phyloP scores from a whole-genome alignment of 345 rosid genomes.

The Arabidopsis suecica region DNA sequence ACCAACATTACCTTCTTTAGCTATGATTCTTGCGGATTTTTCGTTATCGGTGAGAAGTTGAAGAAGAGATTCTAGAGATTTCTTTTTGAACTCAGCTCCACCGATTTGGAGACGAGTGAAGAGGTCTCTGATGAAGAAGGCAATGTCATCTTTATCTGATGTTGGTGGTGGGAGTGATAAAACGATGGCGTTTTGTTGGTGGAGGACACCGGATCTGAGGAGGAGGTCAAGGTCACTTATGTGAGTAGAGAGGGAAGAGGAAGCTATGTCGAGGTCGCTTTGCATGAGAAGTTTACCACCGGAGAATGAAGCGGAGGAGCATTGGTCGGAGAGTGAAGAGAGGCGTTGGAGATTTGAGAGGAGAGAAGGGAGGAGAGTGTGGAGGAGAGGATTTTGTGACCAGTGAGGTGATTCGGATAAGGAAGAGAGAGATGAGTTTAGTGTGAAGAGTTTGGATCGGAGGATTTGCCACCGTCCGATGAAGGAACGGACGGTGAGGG shows the following conservation, averaged over 20 bases:
- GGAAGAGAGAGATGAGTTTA: constrained; percentile 57
- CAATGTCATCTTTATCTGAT: constrained; percentile 63
- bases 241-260: constrained; percentile 62
- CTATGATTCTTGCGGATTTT: constrained; percentile 60
- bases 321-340: constrained; percentile 65
- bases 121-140: constrained; percentile 69
- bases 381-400: constrained; percentile 74
- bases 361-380: constrained; percentile 68
- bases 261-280: constrained; percentile 88
- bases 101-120: constrained; percentile 87
- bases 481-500: constrained; percentile 64
- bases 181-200: constrained; percentile 70
- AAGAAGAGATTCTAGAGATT: constrained; percentile 74
- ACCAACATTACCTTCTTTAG: constrained; percentile 72
- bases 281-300: constrained; percentile 85
- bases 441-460: constrained; percentile 64
- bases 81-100: constrained; percentile 72
- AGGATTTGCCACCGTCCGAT: constrained; percentile 78
- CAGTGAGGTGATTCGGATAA: constrained; percentile 75
- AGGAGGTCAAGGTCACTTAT: constrained; percentile 73
- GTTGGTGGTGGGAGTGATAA: constrained; percentile 64
- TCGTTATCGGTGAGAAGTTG: constrained; percentile 62
- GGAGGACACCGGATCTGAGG: constrained; percentile 80
- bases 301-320: constrained; percentile 54
- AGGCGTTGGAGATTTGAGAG: constrained; percentile 83